Conservation (phyloP, 1,284 basidiomycete species). For the Tetrapyrgos nigripes region DNA sequence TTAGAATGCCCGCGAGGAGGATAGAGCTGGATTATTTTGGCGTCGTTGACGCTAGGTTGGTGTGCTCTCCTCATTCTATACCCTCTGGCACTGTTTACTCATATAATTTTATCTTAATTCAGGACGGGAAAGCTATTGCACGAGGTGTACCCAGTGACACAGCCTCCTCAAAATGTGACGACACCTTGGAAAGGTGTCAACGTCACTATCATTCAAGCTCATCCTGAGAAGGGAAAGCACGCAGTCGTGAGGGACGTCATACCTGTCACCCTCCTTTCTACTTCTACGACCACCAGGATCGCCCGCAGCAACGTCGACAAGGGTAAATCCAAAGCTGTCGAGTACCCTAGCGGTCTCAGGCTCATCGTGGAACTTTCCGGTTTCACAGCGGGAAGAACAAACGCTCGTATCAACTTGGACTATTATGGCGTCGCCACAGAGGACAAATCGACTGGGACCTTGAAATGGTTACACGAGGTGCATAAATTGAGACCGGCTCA, state of each 20-base stretch:
- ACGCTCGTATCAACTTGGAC: not conserved
- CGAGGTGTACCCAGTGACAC: not conserved
- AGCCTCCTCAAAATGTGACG: not conserved
- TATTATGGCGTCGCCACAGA: not conserved
- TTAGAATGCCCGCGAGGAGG: no score
- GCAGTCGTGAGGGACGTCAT: not conserved
- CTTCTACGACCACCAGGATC: not conserved
- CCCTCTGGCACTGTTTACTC: no score
- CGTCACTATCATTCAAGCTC: not conserved
- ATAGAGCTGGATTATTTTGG: not conserved
- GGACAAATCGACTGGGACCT: not conserved
- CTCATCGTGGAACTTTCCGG: not conserved
- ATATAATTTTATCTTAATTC: no score
- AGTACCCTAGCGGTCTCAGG: not conserved
- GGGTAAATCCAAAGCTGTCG: no score
- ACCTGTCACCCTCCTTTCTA: not conserved
- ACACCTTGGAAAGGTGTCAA: not conserved
- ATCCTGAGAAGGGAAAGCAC: not conserved
- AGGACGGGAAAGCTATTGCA: not conserved
- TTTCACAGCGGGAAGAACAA: not conserved
- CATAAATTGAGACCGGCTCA: not conserved
- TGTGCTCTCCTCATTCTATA: not conserved
- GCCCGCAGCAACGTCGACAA: no score
- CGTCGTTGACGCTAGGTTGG: not conserved
- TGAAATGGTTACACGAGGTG: not conserved